Conservation (phyloP, 129 eudicot species). For the Flaveria sonorensis region DNA sequence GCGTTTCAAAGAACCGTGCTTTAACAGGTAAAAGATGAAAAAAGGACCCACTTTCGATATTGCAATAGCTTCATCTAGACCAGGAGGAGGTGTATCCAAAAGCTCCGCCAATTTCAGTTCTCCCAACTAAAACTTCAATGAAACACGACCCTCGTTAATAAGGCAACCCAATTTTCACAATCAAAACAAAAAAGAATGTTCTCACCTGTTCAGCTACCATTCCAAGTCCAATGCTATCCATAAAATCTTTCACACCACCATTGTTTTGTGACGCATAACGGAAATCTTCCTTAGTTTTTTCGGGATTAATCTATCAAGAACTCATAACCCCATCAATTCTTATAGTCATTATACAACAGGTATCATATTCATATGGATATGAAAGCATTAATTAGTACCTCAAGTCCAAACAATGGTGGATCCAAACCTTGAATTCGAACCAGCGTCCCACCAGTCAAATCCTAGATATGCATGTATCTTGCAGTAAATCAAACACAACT, state of each 20-base stretch:
- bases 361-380: not conserved
- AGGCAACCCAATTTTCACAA: not conserved
- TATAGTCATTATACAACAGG: not conserved
- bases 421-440: conserved; percentile 75
- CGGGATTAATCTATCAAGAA: conserved; percentile 53
- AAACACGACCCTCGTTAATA: conserved; percentile 21
- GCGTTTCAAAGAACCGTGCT: not conserved
- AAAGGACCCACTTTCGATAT: conserved; percentile 54
- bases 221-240: conserved; percentile 86
- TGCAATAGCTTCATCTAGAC: conserved; percentile 74
- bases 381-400: conserved; percentile 46
- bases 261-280: conserved; percentile 43
- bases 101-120: conserved; percentile 65
- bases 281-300: conserved; percentile 61
- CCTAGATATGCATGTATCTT: conserved; percentile 40
- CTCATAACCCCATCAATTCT: not conserved
- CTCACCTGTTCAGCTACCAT: conserved; percentile 69
- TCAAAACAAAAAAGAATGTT: not conserved
- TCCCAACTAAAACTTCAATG: conserved; percentile 46
- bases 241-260: conserved; percentile 48
- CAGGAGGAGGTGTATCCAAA: conserved; percentile 70
- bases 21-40: not conserved
- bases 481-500: conserved; percentile 28
- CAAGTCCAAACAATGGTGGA: conserved; percentile 69
- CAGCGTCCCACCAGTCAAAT: conserved; percentile 71